Conservation (phyloP, 108 stramenopile species). For the Nitzschia putrida region DNA sequence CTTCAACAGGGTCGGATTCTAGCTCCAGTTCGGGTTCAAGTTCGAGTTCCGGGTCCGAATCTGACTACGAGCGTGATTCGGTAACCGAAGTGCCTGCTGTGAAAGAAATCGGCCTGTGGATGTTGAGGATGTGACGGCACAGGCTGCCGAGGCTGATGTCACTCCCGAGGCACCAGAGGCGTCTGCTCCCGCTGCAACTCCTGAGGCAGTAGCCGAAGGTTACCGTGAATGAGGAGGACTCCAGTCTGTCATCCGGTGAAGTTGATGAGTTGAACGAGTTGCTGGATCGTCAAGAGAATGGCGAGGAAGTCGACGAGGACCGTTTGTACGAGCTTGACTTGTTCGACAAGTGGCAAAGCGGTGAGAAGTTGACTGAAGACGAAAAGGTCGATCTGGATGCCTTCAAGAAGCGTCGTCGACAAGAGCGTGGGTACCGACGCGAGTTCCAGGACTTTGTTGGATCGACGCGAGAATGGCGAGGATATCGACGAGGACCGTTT, state of each 20-base stretch:
- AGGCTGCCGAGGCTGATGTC: no score
- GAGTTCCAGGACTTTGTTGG: conserved; percentile 2
- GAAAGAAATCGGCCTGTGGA: no score
- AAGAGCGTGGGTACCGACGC: not conserved
- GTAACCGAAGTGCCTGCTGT: no score
- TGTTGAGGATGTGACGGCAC: no score
- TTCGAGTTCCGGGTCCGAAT: no score
- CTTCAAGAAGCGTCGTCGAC: conserved; percentile 8
- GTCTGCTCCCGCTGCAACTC: no score
- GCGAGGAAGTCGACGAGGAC: conserved; percentile 16
- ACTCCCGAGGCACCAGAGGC: no score
- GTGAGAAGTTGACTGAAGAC: not conserved
- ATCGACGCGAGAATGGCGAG: not conserved
- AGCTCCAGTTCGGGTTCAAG: no score
- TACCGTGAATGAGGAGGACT: not conserved
- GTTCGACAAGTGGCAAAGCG: conserved; percentile 18
- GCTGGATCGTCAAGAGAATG: conserved; percentile 15
- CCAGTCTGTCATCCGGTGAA: conserved; percentile 17
- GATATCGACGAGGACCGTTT: conserved; percentile 4
- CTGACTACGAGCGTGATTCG: no score
- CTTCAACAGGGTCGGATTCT: no score
- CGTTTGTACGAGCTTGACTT: conserved; percentile 21
- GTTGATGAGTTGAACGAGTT: conserved; percentile 18
- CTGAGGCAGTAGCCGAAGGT: no score
- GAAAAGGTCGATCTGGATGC: conserved; percentile 13